Conservation (phyloP, 176 grass and related monocot genomes). For the Poa annua region DNA sequence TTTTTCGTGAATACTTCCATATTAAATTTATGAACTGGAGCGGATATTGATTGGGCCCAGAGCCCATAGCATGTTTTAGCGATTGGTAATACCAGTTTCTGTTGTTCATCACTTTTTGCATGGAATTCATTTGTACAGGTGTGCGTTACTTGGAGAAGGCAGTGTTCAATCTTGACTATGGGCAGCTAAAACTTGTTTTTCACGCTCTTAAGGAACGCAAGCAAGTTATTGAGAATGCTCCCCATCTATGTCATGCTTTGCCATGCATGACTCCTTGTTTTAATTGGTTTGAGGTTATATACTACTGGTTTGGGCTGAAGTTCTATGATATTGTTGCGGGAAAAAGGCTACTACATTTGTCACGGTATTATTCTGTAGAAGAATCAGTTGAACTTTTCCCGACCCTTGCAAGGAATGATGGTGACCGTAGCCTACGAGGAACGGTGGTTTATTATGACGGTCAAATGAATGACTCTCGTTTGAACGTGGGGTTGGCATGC, state of each 20-base stretch:
- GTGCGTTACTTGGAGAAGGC: constrained; percentile 98
- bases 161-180: constrained; percentile 93
- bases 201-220: constrained; percentile 93
- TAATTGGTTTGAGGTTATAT: constrained; percentile 95
- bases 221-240: constrained; percentile 89
- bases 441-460: constrained; percentile 98
- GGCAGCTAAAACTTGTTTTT: constrained; percentile 94
- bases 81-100: constrained; percentile 26
- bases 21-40: not conserved
- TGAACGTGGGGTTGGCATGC: constrained; percentile 94
- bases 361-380: constrained; percentile 92
- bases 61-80: not conserved
- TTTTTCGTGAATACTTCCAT: not conserved
- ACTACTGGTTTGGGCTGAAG: constrained; percentile 94
- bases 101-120: not conserved
- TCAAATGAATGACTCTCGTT: constrained; percentile 92
- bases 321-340: constrained; percentile 94
- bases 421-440: constrained; percentile 77
- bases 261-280: constrained; percentile 99
- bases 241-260: constrained; percentile 87
- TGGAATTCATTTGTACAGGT: constrained; percentile 53
- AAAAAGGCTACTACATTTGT: constrained; percentile 83
- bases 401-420: constrained; percentile 71
- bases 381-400: constrained; percentile 90
- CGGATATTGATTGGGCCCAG: not conserved